Percentiles rank a stretch among this genome's conserved stretches.
These are phyloP conservation scores for Annulohypoxylon nitens DNA, from an alignment of 495 filamentous ascomycete genomes.

Conservation along the genomic window DNA sequence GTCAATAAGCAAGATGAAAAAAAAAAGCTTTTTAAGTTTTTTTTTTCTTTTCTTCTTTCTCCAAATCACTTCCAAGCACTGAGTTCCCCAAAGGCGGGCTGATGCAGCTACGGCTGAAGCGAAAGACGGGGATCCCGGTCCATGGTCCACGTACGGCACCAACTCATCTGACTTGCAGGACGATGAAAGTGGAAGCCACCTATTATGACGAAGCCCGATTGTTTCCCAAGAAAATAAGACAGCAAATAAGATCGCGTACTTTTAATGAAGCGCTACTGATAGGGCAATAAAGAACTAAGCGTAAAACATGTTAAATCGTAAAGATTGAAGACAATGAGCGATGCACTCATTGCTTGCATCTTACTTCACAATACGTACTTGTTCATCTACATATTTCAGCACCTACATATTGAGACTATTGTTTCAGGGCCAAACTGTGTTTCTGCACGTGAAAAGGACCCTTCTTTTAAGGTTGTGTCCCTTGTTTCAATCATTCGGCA, in stretches of 20 bases:
- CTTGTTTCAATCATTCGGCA: conserved; percentile 29
- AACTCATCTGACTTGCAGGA: conserved; percentile 24
- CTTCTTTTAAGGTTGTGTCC: conserved; percentile 38
- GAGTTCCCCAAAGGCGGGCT: conserved; percentile 22
- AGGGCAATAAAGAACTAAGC: neutral
- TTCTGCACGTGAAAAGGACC: conserved; percentile 23
- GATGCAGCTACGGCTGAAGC: conserved; percentile 35
- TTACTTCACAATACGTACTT: neutral
- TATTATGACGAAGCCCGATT: conserved; percentile 7
- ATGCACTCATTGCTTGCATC: neutral
- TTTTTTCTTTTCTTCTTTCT: conserved; percentile 6
- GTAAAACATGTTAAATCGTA: neutral
- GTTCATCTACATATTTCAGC: neutral
- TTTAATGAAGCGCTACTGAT: conserved; percentile 7
- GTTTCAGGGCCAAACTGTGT: conserved; percentile 18
- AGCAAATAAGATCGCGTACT: conserved; percentile 10
- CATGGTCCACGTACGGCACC: conserved; percentile 5
- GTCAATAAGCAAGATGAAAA: neutral
- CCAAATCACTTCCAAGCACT: neutral
- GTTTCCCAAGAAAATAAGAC: conserved; percentile 3
- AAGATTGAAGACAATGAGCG: neutral
- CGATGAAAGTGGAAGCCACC: conserved; percentile 7
- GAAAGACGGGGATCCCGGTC: conserved; percentile 44
- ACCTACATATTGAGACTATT: conserved; percentile 4
- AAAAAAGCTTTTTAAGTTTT: neutral